phyloP scores from a whole-genome alignment of 148 eudicot genomes.

The Rhododendron ovatum region DNA sequence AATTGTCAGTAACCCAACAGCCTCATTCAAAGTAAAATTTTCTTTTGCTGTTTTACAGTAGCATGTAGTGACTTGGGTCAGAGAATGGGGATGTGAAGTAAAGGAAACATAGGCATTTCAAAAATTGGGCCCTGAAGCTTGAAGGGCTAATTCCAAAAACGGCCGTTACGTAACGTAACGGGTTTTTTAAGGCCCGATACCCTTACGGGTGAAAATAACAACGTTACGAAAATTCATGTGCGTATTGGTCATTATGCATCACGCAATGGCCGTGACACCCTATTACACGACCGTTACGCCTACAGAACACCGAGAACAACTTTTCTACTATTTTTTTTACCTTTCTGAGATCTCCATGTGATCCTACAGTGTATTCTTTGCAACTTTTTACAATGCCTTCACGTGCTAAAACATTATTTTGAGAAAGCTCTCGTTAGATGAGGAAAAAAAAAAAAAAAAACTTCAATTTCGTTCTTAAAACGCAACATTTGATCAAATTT shows the following conservation, averaged over 20 bases:
- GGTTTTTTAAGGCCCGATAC: background rate
- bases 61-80: conserved; percentile 1
- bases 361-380: background rate
- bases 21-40: background rate
- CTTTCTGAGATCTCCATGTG: background rate
- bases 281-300: background rate
- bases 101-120: background rate
- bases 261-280: no score
- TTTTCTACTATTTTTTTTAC: background rate
- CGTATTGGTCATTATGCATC: no score
- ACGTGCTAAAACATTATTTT: background rate
- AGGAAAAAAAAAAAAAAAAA: no score
- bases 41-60: background rate
- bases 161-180: background rate
- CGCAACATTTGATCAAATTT: background rate
- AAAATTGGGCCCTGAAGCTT: background rate
- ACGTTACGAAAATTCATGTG: background rate
- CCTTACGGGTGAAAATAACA: background rate
- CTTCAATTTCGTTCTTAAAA: background rate
- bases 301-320: background rate
- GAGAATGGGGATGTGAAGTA: background rate
- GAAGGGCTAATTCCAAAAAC: background rate
- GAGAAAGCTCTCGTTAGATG: background rate
- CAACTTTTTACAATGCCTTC: background rate
- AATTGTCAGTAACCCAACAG: background rate